Evolutionary conservation across 345 rosid genomes (phyloP).

Genomic region (Arabidopsis arenosa): DNA sequence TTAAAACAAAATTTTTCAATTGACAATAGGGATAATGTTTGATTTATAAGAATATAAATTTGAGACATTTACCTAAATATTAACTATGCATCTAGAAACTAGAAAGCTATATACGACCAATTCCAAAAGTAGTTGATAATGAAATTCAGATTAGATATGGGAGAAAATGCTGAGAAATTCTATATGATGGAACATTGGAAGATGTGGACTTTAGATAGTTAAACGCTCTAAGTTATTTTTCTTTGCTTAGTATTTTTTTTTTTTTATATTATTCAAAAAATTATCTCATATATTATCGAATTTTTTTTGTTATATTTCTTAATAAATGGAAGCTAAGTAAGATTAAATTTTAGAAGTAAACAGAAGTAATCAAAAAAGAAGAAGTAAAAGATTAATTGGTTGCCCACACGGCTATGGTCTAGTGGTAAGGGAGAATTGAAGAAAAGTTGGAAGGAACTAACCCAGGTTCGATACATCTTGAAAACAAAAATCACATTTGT

Average conservation of each 20-base stretch:
- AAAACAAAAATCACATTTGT: too few relatives aligned
- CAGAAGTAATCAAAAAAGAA: neutral
- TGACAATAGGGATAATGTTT: neutral
- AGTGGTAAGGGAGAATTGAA: too few relatives aligned
- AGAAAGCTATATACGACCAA: neutral
- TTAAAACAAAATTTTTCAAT: neutral
- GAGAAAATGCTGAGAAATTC: neutral
- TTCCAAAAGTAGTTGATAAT: constrained; percentile 1
- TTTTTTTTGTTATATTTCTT: neutral
- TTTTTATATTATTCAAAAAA: too few relatives aligned
- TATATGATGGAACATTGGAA: constrained; percentile 3
- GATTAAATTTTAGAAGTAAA: neutral
- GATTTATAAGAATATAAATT: neutral
- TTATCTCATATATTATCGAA: neutral
- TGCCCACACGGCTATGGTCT: too few relatives aligned
- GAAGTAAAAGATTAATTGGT: neutral
- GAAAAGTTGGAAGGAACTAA: too few relatives aligned
- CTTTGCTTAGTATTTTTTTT: neutral
- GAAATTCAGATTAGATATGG: neutral
- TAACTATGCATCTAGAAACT: neutral
- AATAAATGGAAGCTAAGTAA: neutral
- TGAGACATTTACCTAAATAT: neutral
- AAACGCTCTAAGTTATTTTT: neutral
- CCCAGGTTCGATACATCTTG: too few relatives aligned
- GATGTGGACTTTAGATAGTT: neutral